These are phyloP conservation scores for Leucocoprinus sp. DNA, from an alignment of 768 basidiomycete genomes.

Conservation along the genomic window DNA sequence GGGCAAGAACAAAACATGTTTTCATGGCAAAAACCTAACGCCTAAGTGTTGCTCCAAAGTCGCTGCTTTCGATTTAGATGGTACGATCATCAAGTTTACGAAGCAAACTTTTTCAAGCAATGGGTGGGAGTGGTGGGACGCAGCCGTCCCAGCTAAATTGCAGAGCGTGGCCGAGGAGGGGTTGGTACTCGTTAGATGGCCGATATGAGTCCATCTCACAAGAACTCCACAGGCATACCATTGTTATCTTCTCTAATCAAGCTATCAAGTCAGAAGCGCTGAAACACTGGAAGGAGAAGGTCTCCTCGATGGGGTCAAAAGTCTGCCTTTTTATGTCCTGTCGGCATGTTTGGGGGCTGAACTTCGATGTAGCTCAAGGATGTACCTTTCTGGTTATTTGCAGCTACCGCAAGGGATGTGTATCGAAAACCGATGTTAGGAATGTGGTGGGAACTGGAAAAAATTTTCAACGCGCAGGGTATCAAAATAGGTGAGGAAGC, in stretches of 20 bases:
- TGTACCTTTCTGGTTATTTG: conserved; percentile 72
- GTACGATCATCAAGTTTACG: conserved; percentile 61
- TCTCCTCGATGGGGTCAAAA: conserved; percentile 55
- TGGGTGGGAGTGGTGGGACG: conserved; percentile 68
- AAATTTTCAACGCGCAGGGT: conserved; percentile 47
- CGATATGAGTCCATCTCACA: background rate
- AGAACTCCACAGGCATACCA: conserved; percentile 40
- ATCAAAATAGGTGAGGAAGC: conserved; percentile 51
- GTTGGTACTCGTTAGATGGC: conserved; percentile 30
- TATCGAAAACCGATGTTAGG: conserved; percentile 85
- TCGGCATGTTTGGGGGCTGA: background rate
- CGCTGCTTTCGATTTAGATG: conserved; percentile 82
- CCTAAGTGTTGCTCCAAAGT: conserved; percentile 48
- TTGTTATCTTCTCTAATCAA: conserved; percentile 83
- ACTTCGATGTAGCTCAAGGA: conserved; percentile 44
- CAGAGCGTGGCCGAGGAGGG: conserved; percentile 51
- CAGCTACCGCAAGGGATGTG: conserved; percentile 64
- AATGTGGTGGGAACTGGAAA: conserved; percentile 72
- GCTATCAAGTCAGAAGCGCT: conserved; percentile 38
- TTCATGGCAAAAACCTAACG: conserved; percentile 31
- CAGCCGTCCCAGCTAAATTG: conserved; percentile 53
- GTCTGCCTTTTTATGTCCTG: conserved; percentile 27
- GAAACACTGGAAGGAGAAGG: conserved; percentile 70
- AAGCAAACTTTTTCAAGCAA: conserved; percentile 21
- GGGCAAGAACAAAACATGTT: conserved; percentile 30